Base-by-base conservation (phyloP, 2,329 filamentous ascomycete species). In the Trichoderma sp. region DNA sequence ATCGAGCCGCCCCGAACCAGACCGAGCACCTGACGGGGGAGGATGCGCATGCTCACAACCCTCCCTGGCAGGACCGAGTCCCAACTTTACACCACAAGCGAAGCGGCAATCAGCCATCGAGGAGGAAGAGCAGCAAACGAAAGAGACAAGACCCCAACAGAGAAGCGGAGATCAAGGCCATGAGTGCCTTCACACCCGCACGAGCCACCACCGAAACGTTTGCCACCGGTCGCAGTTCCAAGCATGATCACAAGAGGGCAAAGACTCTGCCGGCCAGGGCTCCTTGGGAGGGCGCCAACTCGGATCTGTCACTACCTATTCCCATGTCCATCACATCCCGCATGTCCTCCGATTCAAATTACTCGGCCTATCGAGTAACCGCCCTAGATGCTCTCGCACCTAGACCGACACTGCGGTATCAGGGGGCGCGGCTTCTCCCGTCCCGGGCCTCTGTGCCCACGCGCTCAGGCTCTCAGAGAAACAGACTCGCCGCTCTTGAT, bases 141-240 rank as follows among this genome's bases (percentile, higher is more conserved):
- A 88, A 89, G 72, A 88, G 89, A 70, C 84, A 90, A 68, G 91
- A 96, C 68, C 86, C 87, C 73, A 83, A 90, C 66, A 85, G 94
- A 65, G 93, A 97, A 77, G 91, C 91, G 68, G 92, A 97, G 77
- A 93, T 97, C 73, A 91, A 89, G 74, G 88, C 91, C 62, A 91
- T 97, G 90, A 90, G 87, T 72, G 85, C 87, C 47, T 85, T 84
- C 67, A 84, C 89, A 69, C 88, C 91, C 6, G 79, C 88, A 61
- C 85, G 90, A 59, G 82, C 88, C 6, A 83, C 83, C 12, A 83
- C 84, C 55, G 84, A 88, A 67, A 80, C 82, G 39, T 85, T 83
- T 75, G 84, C 84, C 61, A 80, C 86, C 83, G 90, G 52, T 83
- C 86, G 66, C 84, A 82, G 1, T 76, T 83, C 72, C 19, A 63